A percentile compares a stretch with the other conserved stretches of the same genome.
Evolutionary conservation across 176 grass and related monocot genomes (phyloP).

Genomic region (Zoysia pacifica): DNA sequence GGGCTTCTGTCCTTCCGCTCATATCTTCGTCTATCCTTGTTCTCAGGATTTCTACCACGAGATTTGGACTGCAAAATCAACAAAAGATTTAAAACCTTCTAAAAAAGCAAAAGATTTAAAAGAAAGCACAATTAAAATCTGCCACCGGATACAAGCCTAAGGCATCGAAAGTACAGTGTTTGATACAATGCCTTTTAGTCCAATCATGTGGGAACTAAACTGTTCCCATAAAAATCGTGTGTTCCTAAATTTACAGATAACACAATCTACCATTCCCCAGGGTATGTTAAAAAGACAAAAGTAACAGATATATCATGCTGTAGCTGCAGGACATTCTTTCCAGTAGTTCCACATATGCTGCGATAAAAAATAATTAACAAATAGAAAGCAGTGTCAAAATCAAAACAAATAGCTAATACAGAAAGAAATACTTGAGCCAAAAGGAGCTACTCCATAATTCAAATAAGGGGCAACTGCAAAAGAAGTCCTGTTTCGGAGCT

Average conservation of each 20-base stretch:
- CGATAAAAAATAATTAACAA: neutral
- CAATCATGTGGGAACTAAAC: neutral
- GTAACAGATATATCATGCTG: neutral
- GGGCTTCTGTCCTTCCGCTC: constrained; percentile 17
- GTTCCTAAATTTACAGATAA: constrained; percentile 2
- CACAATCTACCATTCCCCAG: neutral
- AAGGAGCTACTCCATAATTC: neutral
- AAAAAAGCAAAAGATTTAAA: neutral
- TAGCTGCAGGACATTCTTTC: neutral
- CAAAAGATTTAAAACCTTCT: neutral
- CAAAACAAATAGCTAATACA: neutral
- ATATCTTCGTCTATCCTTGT: constrained; percentile 23
- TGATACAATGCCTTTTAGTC: neutral
- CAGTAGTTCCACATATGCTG: neutral
- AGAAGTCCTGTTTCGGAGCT: too few species aligned
- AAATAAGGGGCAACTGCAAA: neutral
- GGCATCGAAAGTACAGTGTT: neutral
- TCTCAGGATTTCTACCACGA: constrained; percentile 15
- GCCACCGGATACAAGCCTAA: neutral
- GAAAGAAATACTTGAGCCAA: neutral
- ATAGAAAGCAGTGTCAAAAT: neutral
- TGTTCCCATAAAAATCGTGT: neutral
- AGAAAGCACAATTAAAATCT: constrained; percentile 16
- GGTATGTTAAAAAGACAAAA: neutral
- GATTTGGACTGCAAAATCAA: constrained; percentile 46